phyloP scores from a whole-genome alignment of 2,329 filamentous ascomycete genomes.

The Botrytis fabae region DNA sequence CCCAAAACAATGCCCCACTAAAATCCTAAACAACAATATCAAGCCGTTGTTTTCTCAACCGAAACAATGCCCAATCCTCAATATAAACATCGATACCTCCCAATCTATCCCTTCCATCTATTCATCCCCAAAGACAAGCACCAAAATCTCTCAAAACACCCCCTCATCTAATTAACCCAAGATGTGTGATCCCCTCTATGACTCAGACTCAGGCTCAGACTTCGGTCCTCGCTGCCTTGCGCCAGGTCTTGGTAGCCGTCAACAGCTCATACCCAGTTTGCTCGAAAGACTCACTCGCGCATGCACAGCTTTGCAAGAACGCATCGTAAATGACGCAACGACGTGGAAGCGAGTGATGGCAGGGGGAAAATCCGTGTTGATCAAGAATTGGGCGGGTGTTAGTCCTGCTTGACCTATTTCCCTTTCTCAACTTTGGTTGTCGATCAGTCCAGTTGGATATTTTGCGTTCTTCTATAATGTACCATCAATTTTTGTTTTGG shows the following conservation, averaged over 20 bases:
- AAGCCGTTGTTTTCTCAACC: background rate
- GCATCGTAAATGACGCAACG: background rate
- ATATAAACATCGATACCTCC: background rate
- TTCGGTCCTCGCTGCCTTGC: background rate
- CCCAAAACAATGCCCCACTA: background rate
- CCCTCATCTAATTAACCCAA: background rate
- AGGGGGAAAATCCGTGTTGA: background rate
- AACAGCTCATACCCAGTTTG: background rate
- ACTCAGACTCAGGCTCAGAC: background rate
- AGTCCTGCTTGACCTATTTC: background rate
- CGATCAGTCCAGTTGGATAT: background rate
- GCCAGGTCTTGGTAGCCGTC: background rate
- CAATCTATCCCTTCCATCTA: background rate
- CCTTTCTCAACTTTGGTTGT: background rate
- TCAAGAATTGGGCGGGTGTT: background rate
- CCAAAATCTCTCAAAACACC: background rate
- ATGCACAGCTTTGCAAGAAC: background rate
- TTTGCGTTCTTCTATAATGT: background rate
- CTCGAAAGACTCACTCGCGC: background rate
- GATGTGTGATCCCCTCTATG: background rate
- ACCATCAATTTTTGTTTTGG: rapidly evolving
- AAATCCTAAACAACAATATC: background rate
- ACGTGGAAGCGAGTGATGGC: background rate
- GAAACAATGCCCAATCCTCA: background rate
- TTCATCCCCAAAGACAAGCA: background rate